Percentiles rank a stretch among this genome's conserved stretches.
phyloP scores from a whole-genome alignment of 371 early-diverging fungal genomes.

The Parasitella parasitica region DNA sequence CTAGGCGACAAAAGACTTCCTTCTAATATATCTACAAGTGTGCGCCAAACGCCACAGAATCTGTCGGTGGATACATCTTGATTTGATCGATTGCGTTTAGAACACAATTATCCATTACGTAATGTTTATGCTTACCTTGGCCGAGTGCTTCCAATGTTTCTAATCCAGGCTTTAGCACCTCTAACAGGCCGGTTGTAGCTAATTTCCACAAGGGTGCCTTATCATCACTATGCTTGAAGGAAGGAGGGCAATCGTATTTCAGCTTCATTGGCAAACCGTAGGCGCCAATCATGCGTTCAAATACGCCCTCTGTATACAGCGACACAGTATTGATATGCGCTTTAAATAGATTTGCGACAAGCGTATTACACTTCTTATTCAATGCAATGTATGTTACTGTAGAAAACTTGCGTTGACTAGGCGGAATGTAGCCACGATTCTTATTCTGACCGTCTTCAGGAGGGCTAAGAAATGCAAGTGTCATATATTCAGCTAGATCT shows the following conservation, averaged over 20 bases:
- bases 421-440: constrained; percentile 27
- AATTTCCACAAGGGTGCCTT: constrained; percentile 77
- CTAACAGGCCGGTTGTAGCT: constrained; percentile 68
- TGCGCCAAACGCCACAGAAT: constrained; percentile 66
- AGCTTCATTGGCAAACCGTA: constrained; percentile 74
- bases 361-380: constrained; percentile 62
- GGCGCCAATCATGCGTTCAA: constrained; percentile 63
- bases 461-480: constrained; percentile 50
- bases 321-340: constrained; percentile 47
- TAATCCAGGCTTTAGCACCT: constrained; percentile 64
- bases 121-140: constrained; percentile 37
- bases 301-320: constrained; percentile 68
- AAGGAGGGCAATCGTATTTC: constrained; percentile 77
- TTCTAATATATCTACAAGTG: constrained; percentile 68
- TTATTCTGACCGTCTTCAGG: constrained; percentile 23
- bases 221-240: constrained; percentile 67
- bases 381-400: constrained; percentile 74
- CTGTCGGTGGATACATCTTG: constrained; percentile 59
- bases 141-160: constrained; percentile 56
- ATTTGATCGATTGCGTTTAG: not conserved
- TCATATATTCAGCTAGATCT: constrained; percentile 54
- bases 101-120: constrained; percentile 3
- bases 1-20: constrained; percentile 71
- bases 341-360: constrained; percentile 60
- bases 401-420: constrained; percentile 44